Evolutionary conservation across 2,329 filamentous ascomycete genomes (phyloP), one percentile per base, ranked within the genome.

Genomic region (Exserohilum rostratum): DNA sequence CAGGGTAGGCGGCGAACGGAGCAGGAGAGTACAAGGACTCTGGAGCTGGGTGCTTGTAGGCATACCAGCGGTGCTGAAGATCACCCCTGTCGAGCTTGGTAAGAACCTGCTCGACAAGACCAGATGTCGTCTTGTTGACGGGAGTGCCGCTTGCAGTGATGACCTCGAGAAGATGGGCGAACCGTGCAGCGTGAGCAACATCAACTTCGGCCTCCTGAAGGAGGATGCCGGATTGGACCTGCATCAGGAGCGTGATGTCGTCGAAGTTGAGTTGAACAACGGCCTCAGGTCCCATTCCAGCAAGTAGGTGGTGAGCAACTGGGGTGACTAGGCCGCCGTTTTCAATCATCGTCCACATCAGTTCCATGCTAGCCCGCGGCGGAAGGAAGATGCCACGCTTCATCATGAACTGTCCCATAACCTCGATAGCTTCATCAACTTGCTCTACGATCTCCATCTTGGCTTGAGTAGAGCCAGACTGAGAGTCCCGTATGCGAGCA

Each of bases 401-500:
- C 57, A 82, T 78, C 66, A 87, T 78, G 66, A 85, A 82, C 44
- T 79, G 79, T 50, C 83, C 83, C 59, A 88, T 81, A 57, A 87
- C 90, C 57, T 95, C 88, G 55, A 90, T 82, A 30, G 88, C 91
- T 75, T 97, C 93, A 60, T 96, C 93, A 57, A 97, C 88, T 77
- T 96, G 90, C 66, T 95, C 90, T 29, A 82, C 80, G 44, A 89
- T 76, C 55, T 91, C 85, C 53, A 78, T 76, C 60, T 77, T 78
- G 34, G 76, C 74, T 60, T 77, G 73, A 42, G 74, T 68, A 18
- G 80, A 74, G 52, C 82, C 80, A 17, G 77, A 71, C 46, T 83
- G 81, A 18, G 83, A 80, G 53, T 85, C 84, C 55, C 90, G 88
- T 64, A 97, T 91, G 57, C 90, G 87, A 70, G 88, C 82, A 75